Conservation (phyloP, 2,329 filamentous ascomycete species). For the Cladophialophora carrionii region DNA sequence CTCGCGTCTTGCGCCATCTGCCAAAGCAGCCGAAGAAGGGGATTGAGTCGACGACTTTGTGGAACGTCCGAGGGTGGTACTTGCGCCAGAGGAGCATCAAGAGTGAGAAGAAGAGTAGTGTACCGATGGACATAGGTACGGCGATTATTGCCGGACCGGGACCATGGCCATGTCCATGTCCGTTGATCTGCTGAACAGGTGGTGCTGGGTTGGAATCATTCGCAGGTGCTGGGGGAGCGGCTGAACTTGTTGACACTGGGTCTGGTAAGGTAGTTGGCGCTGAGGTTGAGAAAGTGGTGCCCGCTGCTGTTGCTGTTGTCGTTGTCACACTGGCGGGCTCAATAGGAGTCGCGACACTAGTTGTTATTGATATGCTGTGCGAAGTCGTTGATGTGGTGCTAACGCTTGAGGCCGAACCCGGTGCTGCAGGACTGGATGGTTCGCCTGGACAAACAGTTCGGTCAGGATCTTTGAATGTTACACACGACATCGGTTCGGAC, state of each 20-base stretch:
- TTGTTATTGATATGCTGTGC: not conserved
- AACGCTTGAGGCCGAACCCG: not conserved
- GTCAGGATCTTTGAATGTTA: slow-evolving; percentile 8
- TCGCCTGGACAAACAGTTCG: slow-evolving; percentile 8
- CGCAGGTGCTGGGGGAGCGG: not conserved
- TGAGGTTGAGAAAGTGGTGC: slow-evolving; percentile 3
- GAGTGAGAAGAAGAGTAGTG: not conserved
- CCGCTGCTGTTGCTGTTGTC: not conserved
- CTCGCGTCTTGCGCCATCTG: slow-evolving; percentile 19
- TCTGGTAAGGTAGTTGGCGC: not conserved
- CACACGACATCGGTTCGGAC: slow-evolving; percentile 7
- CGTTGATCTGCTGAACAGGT: slow-evolving; percentile 6
- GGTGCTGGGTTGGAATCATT: not conserved
- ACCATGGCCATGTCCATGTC: slow-evolving; percentile 10
- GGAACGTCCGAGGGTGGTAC: slow-evolving; percentile 17
- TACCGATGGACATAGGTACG: slow-evolving; percentile 15
- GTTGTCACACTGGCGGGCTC: not conserved
- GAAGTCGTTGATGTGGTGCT: not conserved
- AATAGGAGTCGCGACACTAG: not conserved
- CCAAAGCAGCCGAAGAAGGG: slow-evolving; percentile 10
- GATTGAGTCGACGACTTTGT: slow-evolving; percentile 9
- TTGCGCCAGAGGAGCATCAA: slow-evolving; percentile 24
- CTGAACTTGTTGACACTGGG: not conserved
- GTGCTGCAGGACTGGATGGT: not conserved
- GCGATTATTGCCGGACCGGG: slow-evolving; percentile 13